Evolutionary conservation across 208 protist genomes (phyloP).

Genomic region (Acanthamoeba castellanii): DNA sequence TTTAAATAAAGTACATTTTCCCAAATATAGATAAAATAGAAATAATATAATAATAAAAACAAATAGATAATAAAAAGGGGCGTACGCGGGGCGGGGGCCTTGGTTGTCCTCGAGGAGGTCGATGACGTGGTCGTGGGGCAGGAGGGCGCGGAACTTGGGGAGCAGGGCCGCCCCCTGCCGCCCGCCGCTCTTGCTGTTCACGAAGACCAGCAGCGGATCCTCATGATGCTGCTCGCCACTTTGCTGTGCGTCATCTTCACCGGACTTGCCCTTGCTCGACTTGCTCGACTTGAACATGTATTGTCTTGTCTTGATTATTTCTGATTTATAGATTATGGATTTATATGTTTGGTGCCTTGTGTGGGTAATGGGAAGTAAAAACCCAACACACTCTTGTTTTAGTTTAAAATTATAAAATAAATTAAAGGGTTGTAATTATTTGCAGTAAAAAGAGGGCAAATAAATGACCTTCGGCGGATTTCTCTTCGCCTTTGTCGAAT

Average conservation of each 20-base stretch:
- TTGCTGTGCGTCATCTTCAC: neutral
- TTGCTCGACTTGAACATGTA: neutral
- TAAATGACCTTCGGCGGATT: neutral
- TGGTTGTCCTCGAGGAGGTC: slow-evolving; percentile 47
- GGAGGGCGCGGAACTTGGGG: slow-evolving; percentile 63
- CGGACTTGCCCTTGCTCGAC: neutral
- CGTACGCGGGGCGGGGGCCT: slow-evolving; percentile 3
- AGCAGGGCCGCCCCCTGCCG: slow-evolving; percentile 41
- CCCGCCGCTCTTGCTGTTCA: slow-evolving; percentile 57
- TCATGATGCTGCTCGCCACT: neutral
- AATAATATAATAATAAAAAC: neutral
- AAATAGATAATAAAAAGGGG: neutral
- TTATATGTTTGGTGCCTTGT: too few species aligned
- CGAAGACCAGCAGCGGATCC: slow-evolving; percentile 39
- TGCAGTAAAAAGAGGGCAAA: neutral
- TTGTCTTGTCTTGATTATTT: neutral
- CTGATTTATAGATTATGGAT: neutral
- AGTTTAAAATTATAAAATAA: too few species aligned
- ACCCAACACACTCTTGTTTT: too few species aligned
- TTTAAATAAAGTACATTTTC: too few species aligned
- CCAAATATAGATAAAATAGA: too few species aligned
- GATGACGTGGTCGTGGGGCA: slow-evolving; percentile 63
- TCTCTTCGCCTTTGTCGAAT: too few species aligned
- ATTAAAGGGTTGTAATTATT: too few species aligned
- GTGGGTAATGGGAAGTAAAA: too few species aligned